These are phyloP conservation scores for Saccharomycopsis vini DNA, from an alignment of 805 yeast genomes.

Conservation along the genomic window DNA sequence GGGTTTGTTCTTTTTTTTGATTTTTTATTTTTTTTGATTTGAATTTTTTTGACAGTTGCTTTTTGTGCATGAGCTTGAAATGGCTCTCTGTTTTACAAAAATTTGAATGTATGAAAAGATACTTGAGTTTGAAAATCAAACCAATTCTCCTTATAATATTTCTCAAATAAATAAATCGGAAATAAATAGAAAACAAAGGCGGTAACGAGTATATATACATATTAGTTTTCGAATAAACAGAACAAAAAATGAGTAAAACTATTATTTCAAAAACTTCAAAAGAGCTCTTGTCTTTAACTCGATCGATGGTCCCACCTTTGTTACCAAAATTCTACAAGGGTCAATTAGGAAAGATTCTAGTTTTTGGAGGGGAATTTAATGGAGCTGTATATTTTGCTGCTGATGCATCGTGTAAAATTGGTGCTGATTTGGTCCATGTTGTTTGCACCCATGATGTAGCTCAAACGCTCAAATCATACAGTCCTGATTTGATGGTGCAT, in stretches of 20 bases:
- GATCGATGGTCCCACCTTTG: constrained; percentile 62
- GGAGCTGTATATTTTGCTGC: constrained; percentile 95
- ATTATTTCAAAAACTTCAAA: not conserved
- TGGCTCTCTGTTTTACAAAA: too few relatives aligned
- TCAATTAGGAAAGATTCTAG: constrained; percentile 77
- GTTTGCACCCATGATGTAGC: constrained; percentile 81
- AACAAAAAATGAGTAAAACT: constrained; percentile 2
- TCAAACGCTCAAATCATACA: constrained; percentile 70
- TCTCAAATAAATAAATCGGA: too few relatives aligned
- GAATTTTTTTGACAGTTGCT: too few relatives aligned
- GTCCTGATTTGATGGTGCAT: constrained; percentile 94
- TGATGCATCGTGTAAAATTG: constrained; percentile 73
- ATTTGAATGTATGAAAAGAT: too few relatives aligned
- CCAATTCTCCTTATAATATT: too few relatives aligned
- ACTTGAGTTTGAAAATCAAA: too few relatives aligned
- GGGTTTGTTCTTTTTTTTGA: too few relatives aligned
- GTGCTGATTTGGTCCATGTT: constrained; percentile 83
- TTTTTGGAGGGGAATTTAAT: constrained; percentile 91
- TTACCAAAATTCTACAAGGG: constrained; percentile 73
- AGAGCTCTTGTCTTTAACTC: constrained; percentile 4
- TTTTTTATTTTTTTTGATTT: too few relatives aligned
- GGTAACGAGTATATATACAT: too few relatives aligned
- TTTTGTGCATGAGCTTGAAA: too few relatives aligned
- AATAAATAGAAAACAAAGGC: too few relatives aligned
- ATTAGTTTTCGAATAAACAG: too few relatives aligned